These are phyloP conservation scores for Tricholoma flavovirens DNA, from an alignment of 768 basidiomycete genomes.

Conservation along the genomic window DNA sequence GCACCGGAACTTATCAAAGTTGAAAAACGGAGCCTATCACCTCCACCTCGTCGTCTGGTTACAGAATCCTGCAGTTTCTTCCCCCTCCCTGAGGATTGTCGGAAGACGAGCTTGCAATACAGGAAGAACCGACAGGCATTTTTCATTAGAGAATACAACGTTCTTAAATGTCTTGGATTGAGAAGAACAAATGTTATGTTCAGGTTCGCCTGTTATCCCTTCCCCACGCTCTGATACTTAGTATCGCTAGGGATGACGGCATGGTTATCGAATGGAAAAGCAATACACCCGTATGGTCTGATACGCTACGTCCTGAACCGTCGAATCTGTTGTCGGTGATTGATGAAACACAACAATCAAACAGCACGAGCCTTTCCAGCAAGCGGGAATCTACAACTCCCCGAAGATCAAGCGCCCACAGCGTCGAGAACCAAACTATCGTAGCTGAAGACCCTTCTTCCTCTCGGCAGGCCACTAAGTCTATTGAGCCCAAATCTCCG, in stretches of 20 bases:
- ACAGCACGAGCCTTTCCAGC: background rate
- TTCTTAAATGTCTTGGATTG: slow-evolving; percentile 18
- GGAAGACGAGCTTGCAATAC: slow-evolving; percentile 14
- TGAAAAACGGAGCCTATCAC: slow-evolving; percentile 4
- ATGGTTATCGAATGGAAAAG: slow-evolving; percentile 33
- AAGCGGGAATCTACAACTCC: background rate
- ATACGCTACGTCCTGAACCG: slow-evolving; percentile 17
- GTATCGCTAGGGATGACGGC: slow-evolving; percentile 25
- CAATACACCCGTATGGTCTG: slow-evolving; percentile 28
- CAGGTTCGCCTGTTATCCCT: slow-evolving; percentile 9
- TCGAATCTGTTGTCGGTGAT: slow-evolving; percentile 2
- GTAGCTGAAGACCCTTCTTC: background rate
- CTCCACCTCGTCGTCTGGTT: slow-evolving; percentile 20
- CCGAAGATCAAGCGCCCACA: background rate
- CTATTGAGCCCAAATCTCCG: background rate
- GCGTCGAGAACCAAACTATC: background rate
- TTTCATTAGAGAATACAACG: slow-evolving; percentile 14
- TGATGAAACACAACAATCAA: background rate
- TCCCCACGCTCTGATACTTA: background rate
- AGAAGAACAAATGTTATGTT: slow-evolving; percentile 19
- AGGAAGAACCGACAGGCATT: slow-evolving; percentile 16
- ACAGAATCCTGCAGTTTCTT: slow-evolving; percentile 22
- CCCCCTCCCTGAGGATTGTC: slow-evolving; percentile 22
- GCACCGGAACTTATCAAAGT: background rate
- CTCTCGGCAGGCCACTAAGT: background rate